phyloP scores from a whole-genome alignment of 495 filamentous ascomycete species.

The Trichodelitschia bisporula region DNA sequence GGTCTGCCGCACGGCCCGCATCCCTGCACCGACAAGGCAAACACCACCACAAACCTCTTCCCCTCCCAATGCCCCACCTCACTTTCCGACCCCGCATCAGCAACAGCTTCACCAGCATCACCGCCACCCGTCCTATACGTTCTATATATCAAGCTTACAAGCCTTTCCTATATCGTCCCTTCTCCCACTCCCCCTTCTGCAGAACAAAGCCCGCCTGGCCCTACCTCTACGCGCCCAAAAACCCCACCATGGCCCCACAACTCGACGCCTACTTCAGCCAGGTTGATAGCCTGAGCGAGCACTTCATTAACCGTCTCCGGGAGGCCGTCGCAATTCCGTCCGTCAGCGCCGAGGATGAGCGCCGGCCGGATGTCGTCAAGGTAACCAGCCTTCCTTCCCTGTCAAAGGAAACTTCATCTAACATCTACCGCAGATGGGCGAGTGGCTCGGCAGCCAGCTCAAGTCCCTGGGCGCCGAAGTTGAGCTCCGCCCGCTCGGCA shows the following conservation, averaged over 20 bases:
- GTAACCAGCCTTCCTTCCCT: constrained; percentile 14
- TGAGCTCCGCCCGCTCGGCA: constrained; percentile 59
- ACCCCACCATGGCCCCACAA: constrained; percentile 16
- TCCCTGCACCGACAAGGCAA: no score
- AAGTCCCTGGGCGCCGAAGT: constrained; percentile 63
- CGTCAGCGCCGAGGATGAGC: constrained; percentile 69
- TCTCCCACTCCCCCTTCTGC: no score
- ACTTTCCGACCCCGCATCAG: no score
- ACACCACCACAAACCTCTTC: no score
- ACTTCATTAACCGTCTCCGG: constrained; percentile 78
- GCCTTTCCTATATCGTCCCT: no score
- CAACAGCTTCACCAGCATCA: no score
- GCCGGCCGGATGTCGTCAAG: constrained; percentile 66
- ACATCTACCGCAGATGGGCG: constrained; percentile 41
- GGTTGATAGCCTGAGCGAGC: constrained; percentile 54
- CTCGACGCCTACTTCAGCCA: constrained; percentile 18
- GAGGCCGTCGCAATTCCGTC: constrained; percentile 92
- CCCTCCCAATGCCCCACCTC: no score
- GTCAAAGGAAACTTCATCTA: constrained; percentile 1
- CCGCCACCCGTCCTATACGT: no score
- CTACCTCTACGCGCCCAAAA: constrained; percentile 14
- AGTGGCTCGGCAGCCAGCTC: constrained; percentile 69
- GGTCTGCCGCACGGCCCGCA: no score
- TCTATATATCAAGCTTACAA: no score
- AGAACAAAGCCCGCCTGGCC: no score